Conservation (phyloP, 805 yeast genomes). For the Lipomyces kockii region DNA sequence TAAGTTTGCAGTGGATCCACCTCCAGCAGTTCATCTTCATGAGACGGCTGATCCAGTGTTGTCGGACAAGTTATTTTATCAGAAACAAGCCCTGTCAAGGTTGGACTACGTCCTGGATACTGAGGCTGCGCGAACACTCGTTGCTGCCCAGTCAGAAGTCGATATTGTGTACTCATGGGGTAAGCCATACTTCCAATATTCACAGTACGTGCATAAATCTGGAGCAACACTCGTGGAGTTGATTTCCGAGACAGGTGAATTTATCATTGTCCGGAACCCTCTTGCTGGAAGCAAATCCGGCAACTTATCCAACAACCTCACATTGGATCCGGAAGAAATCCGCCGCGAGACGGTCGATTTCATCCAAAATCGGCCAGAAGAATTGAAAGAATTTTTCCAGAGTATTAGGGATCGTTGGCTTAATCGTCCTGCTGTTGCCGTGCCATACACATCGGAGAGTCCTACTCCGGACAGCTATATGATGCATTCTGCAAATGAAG, state of each 20-base stretch:
- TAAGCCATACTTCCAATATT: slow-evolving; percentile 73
- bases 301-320: background rate
- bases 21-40: slow-evolving; percentile 40
- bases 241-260: slow-evolving; percentile 33
- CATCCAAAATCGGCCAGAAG: slow-evolving; percentile 25
- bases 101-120: slow-evolving; percentile 83
- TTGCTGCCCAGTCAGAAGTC: slow-evolving; percentile 48
- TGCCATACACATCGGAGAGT: slow-evolving; percentile 32
- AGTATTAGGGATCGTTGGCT: slow-evolving; percentile 23
- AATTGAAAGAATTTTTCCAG: slow-evolving; percentile 24
- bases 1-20: slow-evolving; percentile 69
- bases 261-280: slow-evolving; percentile 32
- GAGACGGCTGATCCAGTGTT: slow-evolving; percentile 23
- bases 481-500: slow-evolving; percentile 16
- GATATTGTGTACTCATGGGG: slow-evolving; percentile 93
- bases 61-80: slow-evolving; percentile 67
- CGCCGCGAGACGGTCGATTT: slow-evolving; percentile 33
- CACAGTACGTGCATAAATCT: slow-evolving; percentile 86
- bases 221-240: slow-evolving; percentile 78
- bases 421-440: slow-evolving; percentile 34
- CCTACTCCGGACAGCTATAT: slow-evolving; percentile 24
- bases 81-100: slow-evolving; percentile 67
- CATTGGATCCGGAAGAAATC: slow-evolving; percentile 26
- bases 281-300: slow-evolving; percentile 22
- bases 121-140: slow-evolving; percentile 57